phyloP scores from a whole-genome alignment of 2,329 filamentous ascomycete genomes.

The Graphiopsis chlorocephala region DNA sequence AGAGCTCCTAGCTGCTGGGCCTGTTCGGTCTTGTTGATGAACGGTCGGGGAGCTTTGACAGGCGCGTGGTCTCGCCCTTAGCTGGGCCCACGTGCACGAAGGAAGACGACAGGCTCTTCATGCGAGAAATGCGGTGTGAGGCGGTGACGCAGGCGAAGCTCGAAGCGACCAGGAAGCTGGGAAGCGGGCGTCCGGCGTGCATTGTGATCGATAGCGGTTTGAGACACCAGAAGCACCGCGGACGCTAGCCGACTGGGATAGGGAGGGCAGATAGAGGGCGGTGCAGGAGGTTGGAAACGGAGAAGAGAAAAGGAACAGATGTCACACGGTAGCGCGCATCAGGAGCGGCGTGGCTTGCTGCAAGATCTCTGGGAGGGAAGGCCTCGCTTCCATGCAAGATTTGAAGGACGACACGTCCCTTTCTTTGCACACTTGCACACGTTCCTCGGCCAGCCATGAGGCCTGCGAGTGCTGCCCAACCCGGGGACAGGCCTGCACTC shows the following conservation, averaged over 20 bases:
- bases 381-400: constrained; percentile 5
- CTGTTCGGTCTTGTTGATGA: neutral
- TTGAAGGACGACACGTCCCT: constrained; percentile 3
- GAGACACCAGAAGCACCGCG: neutral
- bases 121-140: constrained; percentile 6
- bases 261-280: neutral
- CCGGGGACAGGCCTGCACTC: constrained; percentile 3
- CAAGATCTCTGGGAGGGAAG: neutral
- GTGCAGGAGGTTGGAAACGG: neutral
- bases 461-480: constrained; percentile 2
- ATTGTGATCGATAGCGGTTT: neutral
- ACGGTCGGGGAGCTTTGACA: constrained; percentile 1
- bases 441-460: constrained; percentile 3
- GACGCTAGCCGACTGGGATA: neutral
- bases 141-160: constrained; percentile 4
- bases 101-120: neutral
- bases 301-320: neutral
- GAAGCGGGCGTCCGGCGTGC: constrained; percentile 2
- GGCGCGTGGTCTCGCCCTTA: neutral
- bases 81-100: constrained; percentile 10
- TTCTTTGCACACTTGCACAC: too few species aligned
- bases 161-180: neutral
- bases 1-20: neutral
- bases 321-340: neutral
- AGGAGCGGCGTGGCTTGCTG: constrained; percentile 1